Percentiles rank a stretch among this genome's conserved stretches.
Conservation (phyloP, 371 early-diverging fungal genomes). For the Fennellomyces sp. region DNA sequence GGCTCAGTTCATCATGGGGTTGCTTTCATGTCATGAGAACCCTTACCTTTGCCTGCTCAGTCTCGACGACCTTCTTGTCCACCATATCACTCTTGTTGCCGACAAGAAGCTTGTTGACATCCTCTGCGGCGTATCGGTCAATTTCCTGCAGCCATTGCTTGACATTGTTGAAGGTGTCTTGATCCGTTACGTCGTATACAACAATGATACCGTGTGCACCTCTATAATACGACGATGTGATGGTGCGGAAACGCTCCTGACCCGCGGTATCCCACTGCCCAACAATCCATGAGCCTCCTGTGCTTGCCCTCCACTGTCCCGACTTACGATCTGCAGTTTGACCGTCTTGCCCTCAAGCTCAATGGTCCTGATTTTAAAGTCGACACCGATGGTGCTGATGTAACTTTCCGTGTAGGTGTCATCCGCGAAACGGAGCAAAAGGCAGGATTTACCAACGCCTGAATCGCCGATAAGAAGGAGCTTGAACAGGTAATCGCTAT, state of each 20-base stretch:
- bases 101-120: conserved; percentile 95
- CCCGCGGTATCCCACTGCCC: conserved; percentile 99
- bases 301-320: background rate
- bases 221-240: conserved; percentile 98
- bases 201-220: conserved; percentile 99
- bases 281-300: background rate
- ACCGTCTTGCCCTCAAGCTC: conserved; percentile 97
- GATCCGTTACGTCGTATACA: conserved; percentile 98
- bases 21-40: too few species aligned
- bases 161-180: conserved; percentile 90
- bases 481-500: conserved; percentile 97
- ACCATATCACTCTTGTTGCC: conserved; percentile 99
- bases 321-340: conserved; percentile 95
- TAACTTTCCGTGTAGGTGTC: conserved; percentile 98
- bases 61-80: conserved; percentile 84
- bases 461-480: conserved; percentile 98
- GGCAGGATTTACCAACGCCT: conserved; percentile 99
- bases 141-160: conserved; percentile 98
- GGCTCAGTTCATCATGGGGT: too few species aligned
- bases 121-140: conserved; percentile 64
- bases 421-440: conserved; percentile 98
- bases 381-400: conserved; percentile 99
- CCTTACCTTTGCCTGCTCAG: conserved; percentile 66
- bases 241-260: conserved; percentile 99
- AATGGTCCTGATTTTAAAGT: conserved; percentile 99